Conservation (phyloP, 306 rosid genomes). For the Lathyrus tuberosus region DNA sequence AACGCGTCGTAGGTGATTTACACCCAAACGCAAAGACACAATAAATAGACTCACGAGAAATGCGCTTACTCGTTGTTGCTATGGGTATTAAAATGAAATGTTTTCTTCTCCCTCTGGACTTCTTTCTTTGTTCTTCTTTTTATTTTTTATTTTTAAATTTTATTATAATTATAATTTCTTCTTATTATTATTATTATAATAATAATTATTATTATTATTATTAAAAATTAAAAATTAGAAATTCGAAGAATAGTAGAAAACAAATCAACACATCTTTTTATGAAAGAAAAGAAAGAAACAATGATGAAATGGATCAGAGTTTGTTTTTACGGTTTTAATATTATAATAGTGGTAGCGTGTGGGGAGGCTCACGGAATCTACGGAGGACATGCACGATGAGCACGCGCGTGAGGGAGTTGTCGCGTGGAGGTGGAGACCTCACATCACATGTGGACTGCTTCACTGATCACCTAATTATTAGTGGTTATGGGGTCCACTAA, state of each 20-base stretch:
- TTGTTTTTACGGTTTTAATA: constrained; percentile 9
- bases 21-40: constrained; percentile 10
- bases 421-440: constrained; percentile 50
- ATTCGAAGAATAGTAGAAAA: not conserved
- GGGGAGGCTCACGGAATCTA: not conserved
- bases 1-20: constrained; percentile 51
- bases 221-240: no score
- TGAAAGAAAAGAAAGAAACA: not conserved
- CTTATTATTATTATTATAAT: no score
- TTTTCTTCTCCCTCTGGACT: not conserved
- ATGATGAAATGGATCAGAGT: constrained; percentile 35
- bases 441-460: constrained; percentile 39
- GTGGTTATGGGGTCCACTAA: constrained; percentile 40
- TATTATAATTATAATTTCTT: no score
- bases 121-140: not conserved
- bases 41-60: constrained; percentile 59
- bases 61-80: constrained; percentile 42
- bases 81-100: not conserved
- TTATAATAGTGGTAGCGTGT: constrained; percentile 2
- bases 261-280: constrained; percentile 8
- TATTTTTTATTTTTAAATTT: not conserved
- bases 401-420: constrained; percentile 18
- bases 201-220: no score
- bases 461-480: constrained; percentile 56
- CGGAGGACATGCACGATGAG: not conserved